These are phyloP conservation scores for Eryngium alpinum DNA, from an alignment of 140 eudicot genomes.

Conservation along the genomic window DNA sequence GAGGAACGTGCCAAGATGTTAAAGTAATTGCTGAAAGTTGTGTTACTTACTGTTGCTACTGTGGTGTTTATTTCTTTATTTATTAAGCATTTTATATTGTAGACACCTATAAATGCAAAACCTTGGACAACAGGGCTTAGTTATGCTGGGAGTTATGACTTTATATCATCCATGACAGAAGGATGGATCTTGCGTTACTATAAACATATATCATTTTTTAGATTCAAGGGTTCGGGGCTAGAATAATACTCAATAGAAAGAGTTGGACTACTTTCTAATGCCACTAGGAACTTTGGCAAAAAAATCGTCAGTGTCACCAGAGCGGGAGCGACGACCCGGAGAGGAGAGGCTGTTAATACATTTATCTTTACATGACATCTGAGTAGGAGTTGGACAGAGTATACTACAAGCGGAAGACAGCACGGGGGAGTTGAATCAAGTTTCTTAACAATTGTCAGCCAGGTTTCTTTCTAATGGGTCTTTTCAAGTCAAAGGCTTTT, in stretches of 20 bases:
- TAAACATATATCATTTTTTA: too few species aligned
- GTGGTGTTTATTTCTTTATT: too few species aligned
- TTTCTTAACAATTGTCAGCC: constrained; percentile 74
- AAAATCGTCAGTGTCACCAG: constrained; percentile 75
- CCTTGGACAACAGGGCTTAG: too few species aligned
- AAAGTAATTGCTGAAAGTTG: too few species aligned
- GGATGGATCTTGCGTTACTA: too few species aligned
- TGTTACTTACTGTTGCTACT: too few species aligned
- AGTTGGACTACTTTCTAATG: constrained; percentile 75
- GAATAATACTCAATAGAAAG: constrained; percentile 87
- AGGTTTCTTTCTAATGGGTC: constrained; percentile 87
- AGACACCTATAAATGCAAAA: too few species aligned
- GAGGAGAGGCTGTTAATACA: constrained; percentile 77
- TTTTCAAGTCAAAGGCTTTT: constrained; percentile 85
- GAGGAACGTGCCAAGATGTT: too few species aligned
- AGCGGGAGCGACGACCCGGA: constrained; percentile 83
- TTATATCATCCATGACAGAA: too few species aligned
- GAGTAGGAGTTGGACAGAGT: constrained; percentile 91
- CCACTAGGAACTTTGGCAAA: constrained; percentile 86
- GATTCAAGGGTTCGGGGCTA: constrained; percentile 75
- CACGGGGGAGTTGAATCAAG: constrained; percentile 52
- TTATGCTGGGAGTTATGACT: too few species aligned
- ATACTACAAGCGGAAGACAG: constrained; percentile 68
- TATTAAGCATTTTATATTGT: too few species aligned
- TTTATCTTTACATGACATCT: constrained; percentile 80